A percentile compares a stretch with the other conserved stretches of the same genome.
phyloP scores from a whole-genome alignment of 192 early-diverging fungal genomes.

The Radiomyces spectabilis region DNA sequence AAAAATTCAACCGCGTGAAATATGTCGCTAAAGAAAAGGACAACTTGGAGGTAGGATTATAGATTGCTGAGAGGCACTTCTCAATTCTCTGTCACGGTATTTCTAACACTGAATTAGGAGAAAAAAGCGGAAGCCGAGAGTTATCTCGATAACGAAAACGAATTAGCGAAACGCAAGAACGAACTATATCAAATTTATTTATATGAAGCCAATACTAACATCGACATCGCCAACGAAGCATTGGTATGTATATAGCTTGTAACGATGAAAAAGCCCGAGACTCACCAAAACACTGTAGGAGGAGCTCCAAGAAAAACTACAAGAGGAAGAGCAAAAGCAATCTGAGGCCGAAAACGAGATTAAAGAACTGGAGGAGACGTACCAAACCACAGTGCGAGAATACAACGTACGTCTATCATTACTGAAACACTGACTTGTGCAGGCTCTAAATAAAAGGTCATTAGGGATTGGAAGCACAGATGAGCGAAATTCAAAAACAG shows the following conservation, averaged over 20 bases:
- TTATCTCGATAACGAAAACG: conserved; percentile 78
- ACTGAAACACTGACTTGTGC: no score
- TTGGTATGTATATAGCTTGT: conserved; percentile 22
- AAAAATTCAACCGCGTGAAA: conserved; percentile 78
- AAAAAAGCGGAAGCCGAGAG: conserved; percentile 75
- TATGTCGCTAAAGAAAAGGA: conserved; percentile 86
- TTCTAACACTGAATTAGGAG: conserved; percentile 24
- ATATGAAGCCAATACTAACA: conserved; percentile 50
- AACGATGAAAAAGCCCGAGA: no score
- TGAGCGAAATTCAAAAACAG: no score
- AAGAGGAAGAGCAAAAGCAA: conserved; percentile 54
- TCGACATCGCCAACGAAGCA: conserved; percentile 33
- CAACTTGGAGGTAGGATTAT: conserved; percentile 53
- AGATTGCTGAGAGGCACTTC: not conserved
- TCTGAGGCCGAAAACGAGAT: conserved; percentile 54
- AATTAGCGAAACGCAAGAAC: conserved; percentile 63
- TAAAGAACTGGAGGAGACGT: conserved; percentile 51
- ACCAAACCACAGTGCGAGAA: conserved; percentile 48
- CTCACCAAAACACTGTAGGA: conserved; percentile 36
- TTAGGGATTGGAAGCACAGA: conserved; percentile 16
- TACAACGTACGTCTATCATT: conserved; percentile 48
- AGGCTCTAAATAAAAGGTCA: no score
- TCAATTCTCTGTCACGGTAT: not conserved
- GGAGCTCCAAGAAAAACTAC: conserved; percentile 43
- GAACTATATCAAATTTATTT: conserved; percentile 67